Evolutionary conservation across 441 rosid genomes (phyloP).

Genomic region (Gossypium gossypioides): DNA sequence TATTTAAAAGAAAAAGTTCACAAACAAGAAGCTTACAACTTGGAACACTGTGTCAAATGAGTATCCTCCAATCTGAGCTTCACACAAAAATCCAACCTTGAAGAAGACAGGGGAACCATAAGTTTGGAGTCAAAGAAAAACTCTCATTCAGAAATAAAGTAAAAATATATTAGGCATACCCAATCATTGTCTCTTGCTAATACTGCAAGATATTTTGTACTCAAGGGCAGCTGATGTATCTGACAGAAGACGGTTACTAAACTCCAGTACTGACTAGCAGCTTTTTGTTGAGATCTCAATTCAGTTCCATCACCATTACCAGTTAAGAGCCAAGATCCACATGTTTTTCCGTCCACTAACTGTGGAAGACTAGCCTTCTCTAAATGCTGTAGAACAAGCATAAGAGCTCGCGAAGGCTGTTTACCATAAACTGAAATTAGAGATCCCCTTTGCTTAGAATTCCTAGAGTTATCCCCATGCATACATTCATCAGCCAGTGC

Average conservation of each 20-base stretch:
- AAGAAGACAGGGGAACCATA: conserved; percentile 27
- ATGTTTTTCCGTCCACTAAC: conserved; percentile 56
- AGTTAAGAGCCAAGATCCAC: conserved; percentile 88
- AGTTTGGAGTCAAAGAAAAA: conserved; percentile 17
- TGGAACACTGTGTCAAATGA: conserved; percentile 71
- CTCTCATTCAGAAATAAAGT: conserved; percentile 7
- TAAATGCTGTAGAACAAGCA: conserved; percentile 81
- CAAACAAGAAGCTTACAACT: conserved; percentile 46
- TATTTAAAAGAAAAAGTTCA: conserved; percentile 7
- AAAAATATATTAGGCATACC: conserved; percentile 46
- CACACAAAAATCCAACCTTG: conserved; percentile 91
- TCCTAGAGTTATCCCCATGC: conserved; percentile 37
- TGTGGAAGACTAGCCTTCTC: conserved; percentile 90
- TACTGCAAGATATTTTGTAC: conserved; percentile 86
- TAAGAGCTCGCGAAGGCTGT: conserved; percentile 51
- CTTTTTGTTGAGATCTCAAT: conserved; percentile 78
- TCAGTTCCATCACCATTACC: conserved; percentile 88
- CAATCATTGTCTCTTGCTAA: conserved; percentile 98
- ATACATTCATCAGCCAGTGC: conserved; percentile 83
- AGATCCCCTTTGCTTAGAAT: conserved; percentile 36
- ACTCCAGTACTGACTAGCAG: conserved; percentile 86
- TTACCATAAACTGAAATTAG: conserved; percentile 27
- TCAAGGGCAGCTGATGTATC: conserved; percentile 85
- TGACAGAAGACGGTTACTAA: conserved; percentile 82
- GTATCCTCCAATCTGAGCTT: conserved; percentile 95